Evolutionary conservation across 164 flowering plant species (phyloP), one percentile per base, ranked within the genome.

Genomic region (Houttuynia cordata): DNA sequence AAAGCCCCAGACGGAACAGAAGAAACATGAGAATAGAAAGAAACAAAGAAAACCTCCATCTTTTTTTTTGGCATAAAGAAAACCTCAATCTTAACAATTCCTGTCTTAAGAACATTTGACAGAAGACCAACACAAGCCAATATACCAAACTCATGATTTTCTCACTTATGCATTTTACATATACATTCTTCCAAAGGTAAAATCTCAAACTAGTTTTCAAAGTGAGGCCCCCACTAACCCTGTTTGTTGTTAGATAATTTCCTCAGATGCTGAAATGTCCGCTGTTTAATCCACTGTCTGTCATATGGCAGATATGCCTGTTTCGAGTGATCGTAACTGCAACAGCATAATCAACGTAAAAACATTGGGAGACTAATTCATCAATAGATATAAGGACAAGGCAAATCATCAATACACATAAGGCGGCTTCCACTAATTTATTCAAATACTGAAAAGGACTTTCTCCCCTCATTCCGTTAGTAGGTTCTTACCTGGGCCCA

Each of bases 301-400:
- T 92, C 97, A 49, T 83, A 75, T 21, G 98, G 98, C 47, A 89
- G 73, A 71, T 81, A 92, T n/a, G 91, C 98, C 61, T 84, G 93
- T 51, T 78, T 70, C 12, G 84, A 72, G 67, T 80, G 86, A 59
- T 92, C 96, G 61, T 83, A 89, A 8, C 98, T 92, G 89, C 75
- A 75, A 68, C 52, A 62, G 64, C 18, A 70, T 71, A 23, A 54
- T 23, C 34, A 14, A 17, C 4, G 0, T 24, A 23, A 24, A 34
- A 8, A n/a, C 37, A 1, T 54, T 6, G 4, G 24, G 8, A 20
- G 22, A 53, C 25, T 24, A 53, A 5, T 22, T 53, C 19, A 20
- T 0, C 51, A 49, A 8, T 19, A 19, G 2, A 49, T 49, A 49
- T 49, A 14, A 49, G 2, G 8, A 19, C n/a, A n/a, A n/a, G n/a